phyloP scores from a whole-genome alignment of 2,329 filamentous ascomycete species.

The Verticillium longisporum region DNA sequence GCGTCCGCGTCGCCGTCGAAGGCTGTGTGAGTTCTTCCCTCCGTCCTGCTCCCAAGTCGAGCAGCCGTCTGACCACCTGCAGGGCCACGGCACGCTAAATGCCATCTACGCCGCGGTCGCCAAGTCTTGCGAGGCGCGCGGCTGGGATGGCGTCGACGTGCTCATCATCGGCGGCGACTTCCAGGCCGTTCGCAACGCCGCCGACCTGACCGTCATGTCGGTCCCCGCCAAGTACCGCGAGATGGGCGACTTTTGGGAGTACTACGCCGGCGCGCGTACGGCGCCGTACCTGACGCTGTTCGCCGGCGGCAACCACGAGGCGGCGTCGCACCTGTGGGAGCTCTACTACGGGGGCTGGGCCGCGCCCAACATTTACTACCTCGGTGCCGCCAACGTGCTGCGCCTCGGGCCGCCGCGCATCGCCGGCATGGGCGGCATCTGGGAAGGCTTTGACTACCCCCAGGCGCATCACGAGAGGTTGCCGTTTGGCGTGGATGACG shows the following conservation, averaged over 20 bases:
- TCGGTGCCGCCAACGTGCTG: conserved; percentile 86
- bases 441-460: conserved; percentile 84
- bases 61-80: not conserved
- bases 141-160: conserved; percentile 78
- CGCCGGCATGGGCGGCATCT: conserved; percentile 87
- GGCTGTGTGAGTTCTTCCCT: conserved; percentile 61
- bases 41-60: too few species aligned
- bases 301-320: conserved; percentile 92
- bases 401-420: conserved; percentile 80
- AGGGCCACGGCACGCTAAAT: conserved; percentile 89
- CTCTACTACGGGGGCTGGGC: conserved; percentile 97
- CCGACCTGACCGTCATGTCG: conserved; percentile 82
- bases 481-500: conserved; percentile 71
- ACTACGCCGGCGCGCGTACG: conserved; percentile 71
- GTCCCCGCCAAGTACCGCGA: conserved; percentile 82
- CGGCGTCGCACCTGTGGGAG: conserved; percentile 83
- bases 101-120: conserved; percentile 81
- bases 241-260: conserved; percentile 89
- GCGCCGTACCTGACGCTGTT: conserved; percentile 91
- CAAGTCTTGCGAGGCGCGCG: conserved; percentile 59
- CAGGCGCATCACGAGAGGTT: conserved; percentile 79
- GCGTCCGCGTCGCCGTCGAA: conserved; percentile 74
- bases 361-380: conserved; percentile 93
- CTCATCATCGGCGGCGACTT: conserved; percentile 97
- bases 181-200: conserved; percentile 74